Conservation (phyloP, 1,284 basidiomycete species). For the Phlebopus sp. region DNA sequence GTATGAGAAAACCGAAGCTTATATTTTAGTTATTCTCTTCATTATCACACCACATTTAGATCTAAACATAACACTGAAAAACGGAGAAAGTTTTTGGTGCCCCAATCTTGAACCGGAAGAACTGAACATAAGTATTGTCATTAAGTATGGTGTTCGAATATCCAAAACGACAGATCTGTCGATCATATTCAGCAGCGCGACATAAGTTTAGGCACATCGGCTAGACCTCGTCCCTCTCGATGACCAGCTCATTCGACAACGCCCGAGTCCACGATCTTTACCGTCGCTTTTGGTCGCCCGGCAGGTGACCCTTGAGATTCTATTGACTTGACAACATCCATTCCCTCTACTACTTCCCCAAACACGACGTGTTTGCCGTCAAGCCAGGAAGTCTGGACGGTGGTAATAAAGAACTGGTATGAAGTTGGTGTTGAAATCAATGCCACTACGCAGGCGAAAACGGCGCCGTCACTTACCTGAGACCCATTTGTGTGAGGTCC, state of each 20-base stretch:
- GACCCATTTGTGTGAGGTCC: slow-evolving; percentile 73
- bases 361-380: slow-evolving; percentile 83
- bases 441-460: background rate
- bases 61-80: too few species aligned
- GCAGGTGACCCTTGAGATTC: slow-evolving; percentile 61
- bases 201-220: too few species aligned
- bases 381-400: slow-evolving; percentile 74
- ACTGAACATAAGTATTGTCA: too few species aligned
- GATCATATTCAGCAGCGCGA: too few species aligned
- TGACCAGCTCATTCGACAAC: slow-evolving; percentile 30
- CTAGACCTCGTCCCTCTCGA: too few species aligned
- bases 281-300: slow-evolving; percentile 51
- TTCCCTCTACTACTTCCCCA: slow-evolving; percentile 77
- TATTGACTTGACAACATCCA: slow-evolving; percentile 75
- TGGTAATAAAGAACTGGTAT: slow-evolving; percentile 83
- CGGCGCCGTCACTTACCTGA: slow-evolving; percentile 40
- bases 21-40: too few species aligned
- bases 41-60: too few species aligned
- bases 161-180: too few species aligned
- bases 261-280: slow-evolving; percentile 69
- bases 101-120: too few species aligned
- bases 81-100: too few species aligned
- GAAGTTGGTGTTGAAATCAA: background rate
- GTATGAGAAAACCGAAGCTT: too few species aligned
- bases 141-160: too few species aligned